phyloP scores from a whole-genome alignment of 306 rosid genomes.

The Arachis stenosperma region DNA sequence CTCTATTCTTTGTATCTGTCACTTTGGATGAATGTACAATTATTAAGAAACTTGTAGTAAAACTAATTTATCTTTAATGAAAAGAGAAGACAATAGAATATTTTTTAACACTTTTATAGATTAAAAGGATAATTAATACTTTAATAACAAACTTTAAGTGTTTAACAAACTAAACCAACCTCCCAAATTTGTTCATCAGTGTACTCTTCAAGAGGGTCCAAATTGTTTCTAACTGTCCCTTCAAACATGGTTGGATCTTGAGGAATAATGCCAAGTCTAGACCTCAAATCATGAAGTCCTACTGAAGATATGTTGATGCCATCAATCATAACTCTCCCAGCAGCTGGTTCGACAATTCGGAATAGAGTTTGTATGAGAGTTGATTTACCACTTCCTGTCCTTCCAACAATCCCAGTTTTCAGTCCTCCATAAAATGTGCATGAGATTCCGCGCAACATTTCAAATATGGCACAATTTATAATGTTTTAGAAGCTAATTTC shows the following conservation, averaged over 20 bases:
- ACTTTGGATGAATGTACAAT: too few species aligned
- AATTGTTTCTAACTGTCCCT: constrained; percentile 83
- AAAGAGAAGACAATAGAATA: background rate
- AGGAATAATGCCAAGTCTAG: constrained; percentile 83
- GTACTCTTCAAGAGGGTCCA: constrained; percentile 85
- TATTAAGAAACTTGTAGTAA: too few species aligned
- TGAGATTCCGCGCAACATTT: constrained; percentile 68
- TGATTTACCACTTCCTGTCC: constrained; percentile 90
- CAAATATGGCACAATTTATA: constrained; percentile 6
- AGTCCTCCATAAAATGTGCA: constrained; percentile 72
- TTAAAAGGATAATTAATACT: too few species aligned
- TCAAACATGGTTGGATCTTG: constrained; percentile 98
- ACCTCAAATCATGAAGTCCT: constrained; percentile 85
- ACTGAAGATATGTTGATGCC: constrained; percentile 58
- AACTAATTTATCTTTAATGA: too few species aligned
- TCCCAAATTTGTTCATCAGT: constrained; percentile 86
- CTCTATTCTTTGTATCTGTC: too few species aligned
- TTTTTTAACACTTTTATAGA: too few species aligned
- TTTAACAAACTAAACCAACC: constrained; percentile 49
- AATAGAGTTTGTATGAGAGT: constrained; percentile 83
- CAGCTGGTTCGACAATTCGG: constrained; percentile 65
- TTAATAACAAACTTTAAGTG: background rate
- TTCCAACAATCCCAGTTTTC: constrained; percentile 89
- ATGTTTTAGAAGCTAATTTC: background rate
- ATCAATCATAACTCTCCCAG: constrained; percentile 68